These are phyloP conservation scores for Cryptococcus wingfieldii DNA, from an alignment of 1,284 basidiomycete species.

Conservation along the genomic window DNA sequence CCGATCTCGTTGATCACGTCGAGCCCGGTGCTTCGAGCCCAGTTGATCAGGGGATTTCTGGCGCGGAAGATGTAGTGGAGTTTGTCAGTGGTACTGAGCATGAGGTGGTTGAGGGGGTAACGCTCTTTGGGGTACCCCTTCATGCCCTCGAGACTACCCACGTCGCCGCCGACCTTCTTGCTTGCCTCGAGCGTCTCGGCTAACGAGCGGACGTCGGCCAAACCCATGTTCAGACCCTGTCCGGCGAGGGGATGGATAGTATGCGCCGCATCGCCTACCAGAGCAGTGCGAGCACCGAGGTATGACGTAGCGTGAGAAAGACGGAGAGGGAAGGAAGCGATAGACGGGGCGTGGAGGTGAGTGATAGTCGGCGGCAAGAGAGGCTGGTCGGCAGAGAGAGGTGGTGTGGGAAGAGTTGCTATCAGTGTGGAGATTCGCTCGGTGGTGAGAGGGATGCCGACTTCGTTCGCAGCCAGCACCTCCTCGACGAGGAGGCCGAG, in stretches of 20 bases:
- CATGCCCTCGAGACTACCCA: slow-evolving; percentile 76
- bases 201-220: slow-evolving; percentile 76
- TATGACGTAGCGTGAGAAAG: slow-evolving; percentile 86
- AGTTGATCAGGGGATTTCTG: slow-evolving; percentile 66
- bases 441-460: slow-evolving; percentile 15
- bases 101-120: slow-evolving; percentile 77
- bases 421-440: slow-evolving; percentile 28
- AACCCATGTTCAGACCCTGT: slow-evolving; percentile 89
- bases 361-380: slow-evolving; percentile 69
- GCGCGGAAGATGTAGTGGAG: slow-evolving; percentile 77
- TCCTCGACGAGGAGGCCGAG: slow-evolving; percentile 63
- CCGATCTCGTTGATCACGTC: slow-evolving; percentile 87
- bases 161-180: slow-evolving; percentile 64
- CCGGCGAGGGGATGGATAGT: slow-evolving; percentile 95
- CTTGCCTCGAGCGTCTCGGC: slow-evolving; percentile 60
- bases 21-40: slow-evolving; percentile 79
- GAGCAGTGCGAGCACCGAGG: slow-evolving; percentile 71
- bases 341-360: slow-evolving; percentile 66
- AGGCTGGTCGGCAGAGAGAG: slow-evolving; percentile 55
- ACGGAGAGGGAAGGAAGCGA: slow-evolving; percentile 85
- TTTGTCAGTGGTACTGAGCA: slow-evolving; percentile 80
- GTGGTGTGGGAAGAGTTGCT: slow-evolving; percentile 37
- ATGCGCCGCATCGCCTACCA: slow-evolving; percentile 95
- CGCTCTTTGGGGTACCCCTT: slow-evolving; percentile 71
- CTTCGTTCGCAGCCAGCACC: slow-evolving; percentile 54